These are phyloP conservation scores for Nothopassalora personata DNA, from an alignment of 2,329 filamentous ascomycete species.

Conservation along the genomic window DNA sequence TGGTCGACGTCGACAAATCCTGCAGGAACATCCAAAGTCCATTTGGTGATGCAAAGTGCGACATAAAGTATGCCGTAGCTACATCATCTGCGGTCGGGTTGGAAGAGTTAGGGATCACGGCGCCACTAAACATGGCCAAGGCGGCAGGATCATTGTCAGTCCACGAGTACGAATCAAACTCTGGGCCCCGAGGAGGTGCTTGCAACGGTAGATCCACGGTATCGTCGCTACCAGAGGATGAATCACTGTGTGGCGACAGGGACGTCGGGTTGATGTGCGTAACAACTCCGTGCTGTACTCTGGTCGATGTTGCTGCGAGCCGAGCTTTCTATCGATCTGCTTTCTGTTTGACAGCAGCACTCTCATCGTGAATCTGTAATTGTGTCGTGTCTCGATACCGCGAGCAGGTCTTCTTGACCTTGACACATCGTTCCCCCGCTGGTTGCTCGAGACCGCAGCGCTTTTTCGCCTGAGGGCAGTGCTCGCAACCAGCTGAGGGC, in stretches of 20 bases:
- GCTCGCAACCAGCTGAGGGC: slow-evolving; percentile 31
- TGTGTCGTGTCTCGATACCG: slow-evolving; percentile 31
- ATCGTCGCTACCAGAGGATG: slow-evolving; percentile 24
- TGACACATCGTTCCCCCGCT: slow-evolving; percentile 29
- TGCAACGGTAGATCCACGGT: slow-evolving; percentile 23
- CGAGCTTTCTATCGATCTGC: slow-evolving; percentile 22
- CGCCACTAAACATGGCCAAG: not conserved
- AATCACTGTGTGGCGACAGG: slow-evolving; percentile 17
- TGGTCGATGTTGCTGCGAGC: slow-evolving; percentile 16
- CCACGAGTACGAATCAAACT: not conserved
- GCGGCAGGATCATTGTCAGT: not conserved
- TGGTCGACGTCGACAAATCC: slow-evolving; percentile 6
- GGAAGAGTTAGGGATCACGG: slow-evolving; percentile 11
- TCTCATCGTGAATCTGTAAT: slow-evolving; percentile 33
- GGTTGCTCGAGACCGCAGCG: slow-evolving; percentile 30
- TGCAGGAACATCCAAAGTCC: slow-evolving; percentile 29
- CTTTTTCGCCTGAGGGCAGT: slow-evolving; percentile 33
- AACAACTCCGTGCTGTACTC: slow-evolving; percentile 6
- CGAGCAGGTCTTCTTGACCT: slow-evolving; percentile 29
- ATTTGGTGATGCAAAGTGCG: slow-evolving; percentile 23
- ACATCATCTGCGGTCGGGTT: slow-evolving; percentile 23
- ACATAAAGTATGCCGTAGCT: slow-evolving; percentile 29
- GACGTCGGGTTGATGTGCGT: not conserved
- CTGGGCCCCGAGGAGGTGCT: not conserved
- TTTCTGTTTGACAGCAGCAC: slow-evolving; percentile 25